Evolutionary conservation across 75 land plant species (phyloP).

Genomic region (Cupressus sempervirens): DNA sequence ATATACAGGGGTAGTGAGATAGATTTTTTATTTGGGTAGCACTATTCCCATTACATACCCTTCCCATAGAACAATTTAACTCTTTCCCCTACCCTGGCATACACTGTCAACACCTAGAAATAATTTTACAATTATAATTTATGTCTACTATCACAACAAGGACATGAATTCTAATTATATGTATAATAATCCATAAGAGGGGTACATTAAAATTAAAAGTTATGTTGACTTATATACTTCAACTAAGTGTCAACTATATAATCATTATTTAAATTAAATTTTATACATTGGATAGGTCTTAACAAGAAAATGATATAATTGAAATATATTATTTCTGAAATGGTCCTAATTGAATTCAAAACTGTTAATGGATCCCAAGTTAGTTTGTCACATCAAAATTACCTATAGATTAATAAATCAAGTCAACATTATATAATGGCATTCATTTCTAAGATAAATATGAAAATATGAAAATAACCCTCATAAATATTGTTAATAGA

Average conservation of each 20-base stretch:
- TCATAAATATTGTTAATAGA: background rate
- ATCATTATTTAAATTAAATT: background rate
- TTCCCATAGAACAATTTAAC: slow-evolving; percentile 67
- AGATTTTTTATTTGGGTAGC: slow-evolving; percentile 91
- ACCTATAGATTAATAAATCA: background rate
- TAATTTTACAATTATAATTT: background rate
- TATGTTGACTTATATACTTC: background rate
- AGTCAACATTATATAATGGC: background rate
- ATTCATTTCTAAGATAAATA: background rate
- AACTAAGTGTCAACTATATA: background rate
- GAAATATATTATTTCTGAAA: background rate
- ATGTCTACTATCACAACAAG: background rate
- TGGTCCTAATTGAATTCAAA: background rate
- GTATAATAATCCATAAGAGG: background rate
- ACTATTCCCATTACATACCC: slow-evolving; percentile 91
- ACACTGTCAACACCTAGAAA: slow-evolving; percentile 49
- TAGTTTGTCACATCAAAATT: background rate
- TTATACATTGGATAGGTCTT: background rate
- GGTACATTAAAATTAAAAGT: background rate
- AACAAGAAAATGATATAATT: background rate
- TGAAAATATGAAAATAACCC: background rate
- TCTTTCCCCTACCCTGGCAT: slow-evolving; percentile 65
- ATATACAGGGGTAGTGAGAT: slow-evolving; percentile 83
- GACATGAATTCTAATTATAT: background rate
- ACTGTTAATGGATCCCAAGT: background rate